phyloP scores from a whole-genome alignment of 1,284 basidiomycete genomes.

The Melampsora americana region DNA sequence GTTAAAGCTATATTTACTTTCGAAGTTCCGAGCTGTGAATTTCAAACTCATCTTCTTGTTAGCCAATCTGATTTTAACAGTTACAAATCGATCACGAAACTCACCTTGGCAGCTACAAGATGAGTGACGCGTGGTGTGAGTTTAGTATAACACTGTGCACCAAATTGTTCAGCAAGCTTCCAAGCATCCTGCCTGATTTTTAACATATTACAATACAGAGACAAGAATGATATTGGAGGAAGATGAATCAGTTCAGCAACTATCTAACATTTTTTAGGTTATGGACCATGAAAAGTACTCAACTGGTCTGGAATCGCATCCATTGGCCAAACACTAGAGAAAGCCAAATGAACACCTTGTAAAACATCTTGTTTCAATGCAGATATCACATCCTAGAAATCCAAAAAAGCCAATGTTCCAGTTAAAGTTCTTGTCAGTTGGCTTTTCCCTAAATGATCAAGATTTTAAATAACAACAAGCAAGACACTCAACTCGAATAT shows the following conservation, averaged over 20 bases:
- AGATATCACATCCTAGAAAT: constrained; percentile 71
- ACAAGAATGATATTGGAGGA: constrained; percentile 5
- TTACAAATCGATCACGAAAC: constrained; percentile 46
- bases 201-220: neutral
- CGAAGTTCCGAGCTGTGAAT: constrained; percentile 70
- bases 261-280: neutral
- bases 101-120: constrained; percentile 79
- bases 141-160: constrained; percentile 72
- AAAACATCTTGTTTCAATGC: constrained; percentile 72
- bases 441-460: constrained; percentile 45
- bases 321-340: constrained; percentile 89
- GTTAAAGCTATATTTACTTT: constrained; percentile 76
- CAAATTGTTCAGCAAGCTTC: constrained; percentile 80
- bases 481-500: constrained; percentile 39
- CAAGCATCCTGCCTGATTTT: constrained; percentile 70
- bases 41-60: neutral
- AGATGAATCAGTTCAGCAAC: neutral
- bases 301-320: constrained; percentile 68
- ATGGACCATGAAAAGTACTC: constrained; percentile 47
- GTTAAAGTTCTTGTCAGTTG: constrained; percentile 67
- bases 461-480: neutral
- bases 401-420: constrained; percentile 21
- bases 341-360: constrained; percentile 73
- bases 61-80: neutral
- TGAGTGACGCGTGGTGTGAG: constrained; percentile 74